These are phyloP conservation scores for Juglanconis sp. DNA, from an alignment of 2,329 filamentous ascomycete genomes.

Conservation along the genomic window DNA sequence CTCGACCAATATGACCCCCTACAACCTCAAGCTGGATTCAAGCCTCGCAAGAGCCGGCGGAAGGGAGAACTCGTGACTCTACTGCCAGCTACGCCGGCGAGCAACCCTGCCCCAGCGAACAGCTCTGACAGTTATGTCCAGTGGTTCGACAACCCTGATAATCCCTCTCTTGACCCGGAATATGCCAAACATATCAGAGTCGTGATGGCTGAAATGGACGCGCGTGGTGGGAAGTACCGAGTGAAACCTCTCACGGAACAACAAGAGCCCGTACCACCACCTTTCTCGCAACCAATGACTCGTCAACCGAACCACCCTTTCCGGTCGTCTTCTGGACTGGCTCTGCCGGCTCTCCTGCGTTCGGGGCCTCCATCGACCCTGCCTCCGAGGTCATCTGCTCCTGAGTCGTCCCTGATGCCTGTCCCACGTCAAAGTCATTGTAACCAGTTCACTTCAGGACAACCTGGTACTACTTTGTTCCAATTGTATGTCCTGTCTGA, in stretches of 20 bases:
- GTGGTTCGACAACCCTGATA: not conserved
- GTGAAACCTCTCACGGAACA: not conserved
- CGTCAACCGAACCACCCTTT: not conserved
- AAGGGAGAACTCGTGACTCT: not conserved
- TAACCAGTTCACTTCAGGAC: too few relatives aligned
- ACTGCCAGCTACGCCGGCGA: not conserved
- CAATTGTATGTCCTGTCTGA: too few relatives aligned
- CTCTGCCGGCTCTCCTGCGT: too few relatives aligned
- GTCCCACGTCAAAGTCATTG: too few relatives aligned
- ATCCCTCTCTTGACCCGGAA: not conserved
- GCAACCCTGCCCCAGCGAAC: not conserved
- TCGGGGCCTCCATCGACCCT: too few relatives aligned
- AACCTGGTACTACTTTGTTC: too few relatives aligned
- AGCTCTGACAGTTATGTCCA: not conserved
- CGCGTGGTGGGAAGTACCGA: not conserved
- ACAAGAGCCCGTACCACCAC: not conserved
- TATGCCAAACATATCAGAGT: not conserved
- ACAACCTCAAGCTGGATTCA: too few relatives aligned
- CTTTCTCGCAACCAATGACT: too few relatives aligned
- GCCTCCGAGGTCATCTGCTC: too few relatives aligned
- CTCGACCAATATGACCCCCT: too few relatives aligned
- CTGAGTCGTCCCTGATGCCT: too few relatives aligned
- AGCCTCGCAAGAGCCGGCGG: too few relatives aligned
- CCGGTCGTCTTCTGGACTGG: not conserved
- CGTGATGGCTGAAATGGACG: not conserved